Base-by-base conservation (phyloP, 352 stramenopile genomes). In the Phytopythium vexans region DNA sequence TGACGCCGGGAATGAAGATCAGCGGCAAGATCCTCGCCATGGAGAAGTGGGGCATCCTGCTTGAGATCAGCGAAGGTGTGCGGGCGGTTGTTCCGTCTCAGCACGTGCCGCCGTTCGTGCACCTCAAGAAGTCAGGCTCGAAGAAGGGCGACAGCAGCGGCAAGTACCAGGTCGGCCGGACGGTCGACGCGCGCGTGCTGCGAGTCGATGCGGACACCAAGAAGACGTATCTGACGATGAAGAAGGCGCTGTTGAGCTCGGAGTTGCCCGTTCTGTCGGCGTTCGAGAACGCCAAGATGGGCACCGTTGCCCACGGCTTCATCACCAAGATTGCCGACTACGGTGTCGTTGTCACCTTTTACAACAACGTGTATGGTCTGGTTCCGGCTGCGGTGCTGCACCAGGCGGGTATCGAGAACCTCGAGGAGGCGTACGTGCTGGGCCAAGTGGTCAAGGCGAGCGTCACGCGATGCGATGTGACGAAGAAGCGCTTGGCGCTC, bases 331-430 rank as follows among this genome's bases (percentile, higher is more conserved):
- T 98, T 40, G 91, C 94, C 52, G 77, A 96, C 21, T 92, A 88
- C 52, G 92, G 93, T 21, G 70, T 99, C 12, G 93, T 94, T 52
- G 90, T 99, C 31, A 98, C 82, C 40, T 99, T 99, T 63, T 98
- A 95, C 81, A 96, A 97, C 64, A 92, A 93, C 51, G 91, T 98
- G 27, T 96, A 98, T 63, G 96, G 96, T 31, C 69, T 96, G 34
- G 90, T 98, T 6, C 89, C 86, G 0, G 88, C 89, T 3, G 81
- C 76, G 41, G 80, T 94, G 54, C 66, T 99, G 31, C 74, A 79
- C 31, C 65, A 88, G 41, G 86, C 88, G 3, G 89, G 89, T 11
- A 89, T 97, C 42, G 64, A 72, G 6, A 88, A 94, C 54, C 66
- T 96, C 7, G 75, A 88, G 33, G 78, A 96, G 39, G 86, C 84